These are phyloP conservation scores for Eustoma russellianum DNA, from an alignment of 257 asterid genomes.

Conservation along the genomic window DNA sequence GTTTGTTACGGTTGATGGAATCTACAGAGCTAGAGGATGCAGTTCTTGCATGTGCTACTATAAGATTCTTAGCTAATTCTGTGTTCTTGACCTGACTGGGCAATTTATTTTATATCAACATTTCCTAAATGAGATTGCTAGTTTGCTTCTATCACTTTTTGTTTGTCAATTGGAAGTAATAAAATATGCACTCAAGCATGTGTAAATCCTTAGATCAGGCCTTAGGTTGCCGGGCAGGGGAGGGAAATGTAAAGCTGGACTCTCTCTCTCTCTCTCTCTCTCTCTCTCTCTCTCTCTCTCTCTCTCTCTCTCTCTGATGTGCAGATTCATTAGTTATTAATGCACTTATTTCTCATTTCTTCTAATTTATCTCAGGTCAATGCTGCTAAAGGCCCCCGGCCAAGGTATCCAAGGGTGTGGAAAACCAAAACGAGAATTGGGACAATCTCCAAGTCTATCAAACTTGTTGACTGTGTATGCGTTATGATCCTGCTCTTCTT, in stretches of 20 bases:
- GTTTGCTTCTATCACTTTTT: not conserved
- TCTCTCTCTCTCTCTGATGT: not conserved
- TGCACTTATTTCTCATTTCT: not conserved
- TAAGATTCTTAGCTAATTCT: no score
- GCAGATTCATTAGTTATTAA: constrained; percentile 6
- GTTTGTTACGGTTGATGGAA: no score
- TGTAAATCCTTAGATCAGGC: not conserved
- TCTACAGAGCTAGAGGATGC: no score
- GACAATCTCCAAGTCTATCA: constrained; percentile 72
- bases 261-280: no score
- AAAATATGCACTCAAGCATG: not conserved
- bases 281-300: not conserved
- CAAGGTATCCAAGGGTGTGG: constrained; percentile 94
- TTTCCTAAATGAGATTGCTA: not conserved
- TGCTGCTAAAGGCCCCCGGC: constrained; percentile 90
- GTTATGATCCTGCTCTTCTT: constrained; percentile 14
- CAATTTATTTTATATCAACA: not conserved
- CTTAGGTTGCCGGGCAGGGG: not conserved
- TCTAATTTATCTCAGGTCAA: constrained; percentile 43
- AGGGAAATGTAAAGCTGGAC: not conserved
- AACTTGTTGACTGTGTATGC: constrained; percentile 73
- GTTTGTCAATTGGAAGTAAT: not conserved
- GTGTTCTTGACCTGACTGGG: no score
- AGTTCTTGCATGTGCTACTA: no score
- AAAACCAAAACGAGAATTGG: constrained; percentile 66